Base-by-base conservation (phyloP, 805 yeast species). In the Lachancea quebecensis region DNA sequence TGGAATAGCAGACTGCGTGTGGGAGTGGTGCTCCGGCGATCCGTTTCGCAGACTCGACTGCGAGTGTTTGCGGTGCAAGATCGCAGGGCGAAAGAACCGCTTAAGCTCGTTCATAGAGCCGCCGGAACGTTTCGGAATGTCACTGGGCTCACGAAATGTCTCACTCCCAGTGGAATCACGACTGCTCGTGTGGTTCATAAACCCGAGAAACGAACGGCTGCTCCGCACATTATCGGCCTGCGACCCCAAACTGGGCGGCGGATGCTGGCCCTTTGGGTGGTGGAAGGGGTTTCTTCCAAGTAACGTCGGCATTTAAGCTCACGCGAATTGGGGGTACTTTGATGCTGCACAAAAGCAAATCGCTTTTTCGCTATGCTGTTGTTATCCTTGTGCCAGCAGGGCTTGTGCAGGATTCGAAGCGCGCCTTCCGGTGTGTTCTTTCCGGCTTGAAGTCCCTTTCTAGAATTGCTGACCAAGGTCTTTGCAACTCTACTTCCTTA, bases 41-140 rank as follows among this genome's bases (percentile, higher is more conserved):
- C 53, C 52, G 34, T 55, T 53, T 15, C 44, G 42, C 45, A 51
- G 38, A 33, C 44, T 47, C 17, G 50, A 35, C 41, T 51, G 40
- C 4, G 60, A 46, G n/a, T 53, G 48, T 39, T 53, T 58, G 44
- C 52, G 49, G 36, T 58, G 55, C 15, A 41, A n/a, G 27, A 55
- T 41, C 12, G 55, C 52, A 10, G 86, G 85, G 57, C 85, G 77
- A 62, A 83, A 83, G 53, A 83, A 81, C 56, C 85, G 72, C 58
- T 82, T 83, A 62, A 83, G 66, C 53, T 82, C 89, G 18, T 76
- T 81, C 85, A 82, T 82, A 18, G 87, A 79, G 14, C 46, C 46
- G n/a, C 40, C 46, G 35, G 46, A 38, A 12, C 46, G 42, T 34
- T 38, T 43, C 39, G 30, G 29, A 14, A 29, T 30, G 35, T 37